Base-by-base conservation (phyloP, 2,329 filamentous ascomycete species). In the Aureobasidium sp. region DNA sequence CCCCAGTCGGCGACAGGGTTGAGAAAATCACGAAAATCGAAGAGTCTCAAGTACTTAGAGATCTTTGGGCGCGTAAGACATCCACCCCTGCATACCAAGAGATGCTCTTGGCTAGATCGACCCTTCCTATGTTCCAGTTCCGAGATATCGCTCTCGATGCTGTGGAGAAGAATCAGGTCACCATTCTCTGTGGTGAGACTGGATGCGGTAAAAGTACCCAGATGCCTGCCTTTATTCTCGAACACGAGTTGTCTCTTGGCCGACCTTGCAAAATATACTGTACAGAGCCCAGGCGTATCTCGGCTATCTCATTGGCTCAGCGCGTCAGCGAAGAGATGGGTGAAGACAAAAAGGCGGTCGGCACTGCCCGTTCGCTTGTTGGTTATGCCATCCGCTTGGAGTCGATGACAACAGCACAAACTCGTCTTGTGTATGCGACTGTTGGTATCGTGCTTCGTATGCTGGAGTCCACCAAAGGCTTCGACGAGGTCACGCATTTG, bases 201-300 rank as follows among this genome's bases (percentile, higher is more conserved):
- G 94, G 94, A 67, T 97, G 89, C 72, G 94, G 94, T 66, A 99
- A 99, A 78, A 97, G 91, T 74, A 99, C 94, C 0, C 94, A 99
- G 70, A 88, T 97, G n/a, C 94, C 94, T 5, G 87, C 92, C 0
- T 97, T 95, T 71, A 84, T 99, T 60, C 79, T 99, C 8, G 94
- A 99, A 73, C 85, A 96, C 69, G 88, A 97, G 70, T 82, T 99
- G 54, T 83, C 85, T 3, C 83, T 87, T 65, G 93, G 92, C 5
- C 87, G 85, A 66, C 79, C 85, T 5, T 97, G 92, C 76, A 97
- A 96, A 70, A 86, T 99, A 12, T 97, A 93, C 72, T 96, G 94
- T 71, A 97, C 94, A 0, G 92, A 99, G 72, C 94, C 94, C 39
- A 86, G 94, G 47, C 86, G 94, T 71, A 99, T 99, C 64, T 99